Base-by-base conservation (phyloP, 1,139 yeast genomes). In the Blastobotrys illinoisensis region DNA sequence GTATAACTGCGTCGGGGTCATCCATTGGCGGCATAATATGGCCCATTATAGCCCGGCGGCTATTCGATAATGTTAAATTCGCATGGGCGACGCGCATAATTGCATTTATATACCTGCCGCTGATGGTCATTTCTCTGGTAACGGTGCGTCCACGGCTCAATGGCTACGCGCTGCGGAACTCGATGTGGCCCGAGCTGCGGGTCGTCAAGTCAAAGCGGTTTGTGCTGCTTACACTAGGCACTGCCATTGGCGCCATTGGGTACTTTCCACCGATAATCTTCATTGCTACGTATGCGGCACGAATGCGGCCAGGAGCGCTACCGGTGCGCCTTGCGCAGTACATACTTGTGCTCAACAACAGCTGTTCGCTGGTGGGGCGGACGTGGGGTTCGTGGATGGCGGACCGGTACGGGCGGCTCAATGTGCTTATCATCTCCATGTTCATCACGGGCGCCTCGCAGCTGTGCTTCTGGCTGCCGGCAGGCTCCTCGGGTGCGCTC, bases 21-120 rank as follows among this genome's bases (percentile, higher is more conserved):
- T 83, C 86, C 9, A 67, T 78, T 5, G 90, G 88, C 1, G 89
- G 89, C 1, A 76, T 85, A n/a, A 73, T 75, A 32, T 78, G 78
- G 73, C 80, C 81, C 1, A 71, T 76, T 54, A 73, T 71, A 5
- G 67, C 74, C 11, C 67, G 74, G 32, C 62, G 64, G 13, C 60
- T 78, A 36, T 66, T 73, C 48, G 56, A 62, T 19, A 59, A 69
- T 51, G 71, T 81, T 64, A 85, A 86, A 57, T 65, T 76, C 68
- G 70, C 71, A 61, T 72, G 88, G 77, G 75, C 81, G 0, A 81
- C 79, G 62, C 67, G 82, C 43, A 71, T 75, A 5, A 67, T 77
- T 32, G 81, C 78, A 1, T 78, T 79, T 56, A 65, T 77, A 56
- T 65, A 70, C 67, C 54, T 74, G 55, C 72, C 78, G 58, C 58